These are phyloP conservation scores for Fistulifera solaris DNA, from an alignment of 108 stramenopile genomes.

Conservation along the genomic window DNA sequence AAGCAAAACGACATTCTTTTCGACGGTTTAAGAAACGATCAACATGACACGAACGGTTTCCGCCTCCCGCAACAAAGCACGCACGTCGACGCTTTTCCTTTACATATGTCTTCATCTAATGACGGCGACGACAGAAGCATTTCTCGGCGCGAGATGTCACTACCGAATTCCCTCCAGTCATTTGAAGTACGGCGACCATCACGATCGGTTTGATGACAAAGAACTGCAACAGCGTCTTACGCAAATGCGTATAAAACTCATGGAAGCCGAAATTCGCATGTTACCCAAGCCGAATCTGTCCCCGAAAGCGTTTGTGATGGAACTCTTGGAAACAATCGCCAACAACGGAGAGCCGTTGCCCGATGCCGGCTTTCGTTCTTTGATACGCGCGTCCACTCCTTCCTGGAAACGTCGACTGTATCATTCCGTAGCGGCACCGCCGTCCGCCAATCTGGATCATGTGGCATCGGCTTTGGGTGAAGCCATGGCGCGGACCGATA, in stretches of 20 bases:
- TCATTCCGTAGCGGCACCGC: constrained; percentile 39
- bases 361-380: constrained; percentile 26
- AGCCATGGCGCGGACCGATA: constrained; percentile 35
- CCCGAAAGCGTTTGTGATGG: constrained; percentile 21
- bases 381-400: constrained; percentile 21
- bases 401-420: constrained; percentile 31
- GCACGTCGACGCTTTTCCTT: no score
- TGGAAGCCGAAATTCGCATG: constrained; percentile 16
- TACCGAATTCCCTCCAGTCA: no score
- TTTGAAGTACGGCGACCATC: background rate
- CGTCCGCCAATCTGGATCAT: constrained; percentile 15
- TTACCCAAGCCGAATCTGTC: constrained; percentile 36
- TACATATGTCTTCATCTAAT: no score
- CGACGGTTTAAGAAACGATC: no score
- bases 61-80: no score
- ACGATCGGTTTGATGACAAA: constrained; percentile 1
- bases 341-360: constrained; percentile 14
- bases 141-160: no score
- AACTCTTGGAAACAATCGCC: constrained; percentile 15
- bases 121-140: no score
- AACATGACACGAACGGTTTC: no score
- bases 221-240: constrained; percentile 18
- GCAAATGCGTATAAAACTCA: constrained; percentile 4
- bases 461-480: constrained; percentile 30
- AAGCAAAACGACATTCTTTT: no score